Percentiles rank a stretch among this genome's conserved stretches.
phyloP scores from a whole-genome alignment of 2,329 filamentous ascomycete species.

The Xylariomycetidae sp. region DNA sequence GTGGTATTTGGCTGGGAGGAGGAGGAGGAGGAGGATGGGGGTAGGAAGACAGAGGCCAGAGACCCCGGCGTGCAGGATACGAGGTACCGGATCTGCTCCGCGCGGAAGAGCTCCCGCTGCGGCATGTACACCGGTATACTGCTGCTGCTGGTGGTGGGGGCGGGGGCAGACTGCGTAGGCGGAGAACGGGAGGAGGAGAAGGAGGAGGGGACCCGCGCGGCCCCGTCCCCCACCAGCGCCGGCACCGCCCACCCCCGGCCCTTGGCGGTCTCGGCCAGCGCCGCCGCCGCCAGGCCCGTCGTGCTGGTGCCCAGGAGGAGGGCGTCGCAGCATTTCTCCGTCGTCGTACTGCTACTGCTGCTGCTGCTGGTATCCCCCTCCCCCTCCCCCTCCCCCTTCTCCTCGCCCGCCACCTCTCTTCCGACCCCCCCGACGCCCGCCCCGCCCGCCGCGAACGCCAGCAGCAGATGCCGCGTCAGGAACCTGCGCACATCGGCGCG shows the following conservation, averaged over 20 bases:
- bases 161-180: no score
- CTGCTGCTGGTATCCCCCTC: no score
- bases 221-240: constrained; percentile 74
- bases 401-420: no score
- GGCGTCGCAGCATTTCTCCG: constrained; percentile 55
- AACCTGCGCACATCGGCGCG: constrained; percentile 66
- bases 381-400: no score
- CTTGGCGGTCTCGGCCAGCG: constrained; percentile 83
- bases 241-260: constrained; percentile 80
- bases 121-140: constrained; percentile 62
- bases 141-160: constrained; percentile 6
- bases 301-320: constrained; percentile 83
- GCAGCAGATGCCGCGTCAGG: constrained; percentile 65
- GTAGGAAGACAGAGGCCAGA: constrained; percentile 28
- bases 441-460: constrained; percentile 31
- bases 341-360: no score
- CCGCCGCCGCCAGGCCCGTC: constrained; percentile 78
- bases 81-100: constrained; percentile 68
- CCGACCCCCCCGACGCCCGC: constrained; percentile 57
- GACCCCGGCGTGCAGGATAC: constrained; percentile 45
- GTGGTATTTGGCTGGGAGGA: constrained; percentile 35
- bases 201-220: constrained; percentile 26
- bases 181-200: neutral
- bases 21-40: neutral
- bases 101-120: constrained; percentile 75